A percentile compares a stretch with the other conserved stretches of the same genome.
phyloP scores from a whole-genome alignment of 2,329 filamentous ascomycete species.

The Penicillium sumatraense region DNA sequence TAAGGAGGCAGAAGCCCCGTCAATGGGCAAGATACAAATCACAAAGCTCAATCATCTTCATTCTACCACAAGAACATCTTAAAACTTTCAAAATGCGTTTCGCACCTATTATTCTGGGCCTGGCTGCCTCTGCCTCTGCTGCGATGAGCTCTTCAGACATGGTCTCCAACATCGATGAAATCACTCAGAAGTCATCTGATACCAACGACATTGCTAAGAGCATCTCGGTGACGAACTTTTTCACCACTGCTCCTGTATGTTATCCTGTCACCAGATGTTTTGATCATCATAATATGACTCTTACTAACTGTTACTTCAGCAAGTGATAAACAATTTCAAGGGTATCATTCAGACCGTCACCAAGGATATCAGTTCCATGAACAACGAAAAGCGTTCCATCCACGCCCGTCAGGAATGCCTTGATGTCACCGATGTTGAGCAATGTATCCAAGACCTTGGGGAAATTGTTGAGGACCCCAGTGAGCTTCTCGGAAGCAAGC shows the following conservation, averaged over 20 bases:
- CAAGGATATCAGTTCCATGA: background rate
- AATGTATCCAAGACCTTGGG: background rate
- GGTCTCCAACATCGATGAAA: background rate
- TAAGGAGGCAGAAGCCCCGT: too few relatives aligned
- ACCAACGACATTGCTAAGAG: background rate
- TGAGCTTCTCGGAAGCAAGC: conserved; percentile 7
- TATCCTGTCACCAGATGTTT: too few relatives aligned
- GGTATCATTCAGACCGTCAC: background rate
- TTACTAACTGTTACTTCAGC: background rate
- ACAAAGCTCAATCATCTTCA: too few relatives aligned
- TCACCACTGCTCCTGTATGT: conserved; percentile 3
- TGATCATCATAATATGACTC: too few relatives aligned
- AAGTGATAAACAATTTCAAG: conserved; percentile 5
- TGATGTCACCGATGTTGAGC: background rate
- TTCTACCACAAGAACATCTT: too few relatives aligned
- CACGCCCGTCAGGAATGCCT: conserved; percentile 1
- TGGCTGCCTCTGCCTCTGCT: conserved; percentile 7
- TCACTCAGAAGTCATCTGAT: background rate
- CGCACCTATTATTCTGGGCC: conserved; percentile 20
- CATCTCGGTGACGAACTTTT: background rate
- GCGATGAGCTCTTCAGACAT: conserved; percentile 15
- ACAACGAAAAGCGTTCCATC: conserved; percentile 1
- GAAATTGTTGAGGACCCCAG: conserved; percentile 4
- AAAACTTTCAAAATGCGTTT: conserved; percentile 9
- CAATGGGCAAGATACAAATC: too few relatives aligned